Percentiles rank a stretch among this genome's conserved stretches.
Conservation (phyloP, 768 basidiomycete genomes). For the Grammothele lineata region DNA sequence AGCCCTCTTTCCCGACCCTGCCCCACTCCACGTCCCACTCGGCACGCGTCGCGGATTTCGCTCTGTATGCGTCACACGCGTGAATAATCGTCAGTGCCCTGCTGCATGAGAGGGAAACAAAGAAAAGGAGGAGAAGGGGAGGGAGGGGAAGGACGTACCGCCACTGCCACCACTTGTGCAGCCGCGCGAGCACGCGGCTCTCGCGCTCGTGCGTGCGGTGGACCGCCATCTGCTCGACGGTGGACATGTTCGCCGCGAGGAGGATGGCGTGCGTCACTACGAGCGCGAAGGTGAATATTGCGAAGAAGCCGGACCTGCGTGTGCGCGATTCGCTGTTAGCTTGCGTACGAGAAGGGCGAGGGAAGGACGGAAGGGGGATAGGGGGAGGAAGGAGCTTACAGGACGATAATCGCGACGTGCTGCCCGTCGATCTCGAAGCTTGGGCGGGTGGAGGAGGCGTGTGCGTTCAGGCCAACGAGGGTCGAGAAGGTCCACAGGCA, state of each 20-base stretch:
- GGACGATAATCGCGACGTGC: slow-evolving; percentile 63
- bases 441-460: slow-evolving; percentile 15
- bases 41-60: slow-evolving; percentile 38
- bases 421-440: slow-evolving; percentile 53
- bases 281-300: slow-evolving; percentile 62
- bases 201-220: slow-evolving; percentile 66
- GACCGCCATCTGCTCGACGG: slow-evolving; percentile 70
- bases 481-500: slow-evolving; percentile 61
- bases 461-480: slow-evolving; percentile 49
- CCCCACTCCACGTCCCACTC: slow-evolving; percentile 86
- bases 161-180: slow-evolving; percentile 51
- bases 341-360: slow-evolving; percentile 3
- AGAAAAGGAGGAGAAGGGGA: no score
- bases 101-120: neutral
- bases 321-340: neutral
- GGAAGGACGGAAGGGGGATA: neutral
- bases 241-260: slow-evolving; percentile 63
- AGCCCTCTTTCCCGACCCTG: slow-evolving; percentile 63
- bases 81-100: neutral
- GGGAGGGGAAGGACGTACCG: no score
- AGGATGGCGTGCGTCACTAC: slow-evolving; percentile 55
- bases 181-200: slow-evolving; percentile 40
- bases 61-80: slow-evolving; percentile 37
- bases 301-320: slow-evolving; percentile 63
- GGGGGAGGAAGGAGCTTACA: slow-evolving; percentile 43